A percentile compares a stretch with the other conserved stretches of the same genome.
These are phyloP conservation scores for Scheffersomyces coipomensis DNA, from an alignment of 805 yeast species.

Conservation along the genomic window DNA sequence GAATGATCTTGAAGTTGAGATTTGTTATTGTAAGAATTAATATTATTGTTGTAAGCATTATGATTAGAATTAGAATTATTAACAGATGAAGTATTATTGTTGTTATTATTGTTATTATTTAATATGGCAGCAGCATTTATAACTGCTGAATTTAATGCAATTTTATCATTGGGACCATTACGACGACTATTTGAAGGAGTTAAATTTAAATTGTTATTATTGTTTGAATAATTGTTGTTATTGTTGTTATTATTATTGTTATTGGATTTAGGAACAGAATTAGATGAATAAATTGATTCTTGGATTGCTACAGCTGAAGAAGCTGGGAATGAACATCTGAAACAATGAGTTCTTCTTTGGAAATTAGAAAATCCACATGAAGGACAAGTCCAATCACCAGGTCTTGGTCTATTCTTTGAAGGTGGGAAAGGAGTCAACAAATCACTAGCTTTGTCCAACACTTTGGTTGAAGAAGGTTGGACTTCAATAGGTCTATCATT, in stretches of 20 bases:
- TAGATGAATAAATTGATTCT: slow-evolving; percentile 48
- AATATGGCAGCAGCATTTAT: slow-evolving; percentile 9
- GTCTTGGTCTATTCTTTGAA: slow-evolving; percentile 83
- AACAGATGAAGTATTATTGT: neutral
- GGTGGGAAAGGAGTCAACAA: slow-evolving; percentile 82
- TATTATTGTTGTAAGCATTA: neutral
- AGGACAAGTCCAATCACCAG: slow-evolving; percentile 98
- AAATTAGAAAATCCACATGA: slow-evolving; percentile 93
- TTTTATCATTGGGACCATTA: slow-evolving; percentile 11
- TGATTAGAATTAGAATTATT: neutral
- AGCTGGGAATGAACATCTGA: slow-evolving; percentile 88
- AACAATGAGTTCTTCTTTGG: slow-evolving; percentile 91
- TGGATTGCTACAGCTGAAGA: slow-evolving; percentile 69
- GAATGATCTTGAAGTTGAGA: slow-evolving; percentile 1
- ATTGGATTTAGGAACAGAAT: slow-evolving; percentile 1
- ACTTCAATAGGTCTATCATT: slow-evolving; percentile 79
- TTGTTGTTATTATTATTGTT: slow-evolving; percentile 2
- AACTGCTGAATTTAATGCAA: slow-evolving; percentile 13
- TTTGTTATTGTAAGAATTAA: slow-evolving; percentile 1
- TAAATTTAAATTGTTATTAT: slow-evolving; percentile 8
- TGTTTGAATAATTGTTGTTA: slow-evolving; percentile 6
- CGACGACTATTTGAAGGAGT: slow-evolving; percentile 3
- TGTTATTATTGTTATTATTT: neutral
- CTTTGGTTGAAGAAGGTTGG: slow-evolving; percentile 78
- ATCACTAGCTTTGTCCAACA: slow-evolving; percentile 80